A percentile compares a stretch with the other conserved stretches of the same genome.
These are phyloP conservation scores for Phaeosphaeria sp. DNA, from an alignment of 2,329 filamentous ascomycete species.

Conservation along the genomic window DNA sequence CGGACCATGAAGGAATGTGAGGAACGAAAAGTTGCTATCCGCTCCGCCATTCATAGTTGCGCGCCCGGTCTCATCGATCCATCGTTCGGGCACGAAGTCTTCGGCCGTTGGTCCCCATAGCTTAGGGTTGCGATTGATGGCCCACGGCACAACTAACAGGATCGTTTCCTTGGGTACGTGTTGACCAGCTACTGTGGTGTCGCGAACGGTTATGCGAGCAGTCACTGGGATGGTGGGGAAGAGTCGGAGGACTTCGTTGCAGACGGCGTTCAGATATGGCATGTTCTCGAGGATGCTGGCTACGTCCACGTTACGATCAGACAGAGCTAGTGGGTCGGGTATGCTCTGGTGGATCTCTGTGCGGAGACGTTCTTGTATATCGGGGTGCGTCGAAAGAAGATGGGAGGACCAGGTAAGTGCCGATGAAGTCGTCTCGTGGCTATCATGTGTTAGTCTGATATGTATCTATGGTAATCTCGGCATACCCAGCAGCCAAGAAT, in stretches of 20 bases:
- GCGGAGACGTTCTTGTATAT: slow-evolving; percentile 71
- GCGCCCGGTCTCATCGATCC: slow-evolving; percentile 51
- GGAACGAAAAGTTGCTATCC: slow-evolving; percentile 48
- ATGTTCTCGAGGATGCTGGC: slow-evolving; percentile 52
- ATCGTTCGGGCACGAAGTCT: slow-evolving; percentile 54
- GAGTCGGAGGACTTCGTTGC: slow-evolving; percentile 51
- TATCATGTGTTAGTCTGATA: slow-evolving; percentile 13
- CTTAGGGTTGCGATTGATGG: slow-evolving; percentile 50
- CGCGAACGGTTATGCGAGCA: slow-evolving; percentile 38
- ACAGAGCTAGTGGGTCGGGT: slow-evolving; percentile 50
- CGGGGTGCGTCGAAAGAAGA: slow-evolving; percentile 69
- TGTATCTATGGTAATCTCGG: slow-evolving; percentile 16
- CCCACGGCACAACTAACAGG: slow-evolving; percentile 50
- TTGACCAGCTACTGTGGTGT: slow-evolving; percentile 42
- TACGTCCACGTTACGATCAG: slow-evolving; percentile 30
- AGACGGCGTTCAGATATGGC: slow-evolving; percentile 55
- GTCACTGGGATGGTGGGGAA: slow-evolving; percentile 49
- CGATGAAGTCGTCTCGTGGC: slow-evolving; percentile 78
- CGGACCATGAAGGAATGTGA: slow-evolving; percentile 55
- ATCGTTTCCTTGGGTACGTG: slow-evolving; percentile 50
- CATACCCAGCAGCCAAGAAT: slow-evolving; percentile 61
- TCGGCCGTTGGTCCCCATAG: slow-evolving; percentile 54
- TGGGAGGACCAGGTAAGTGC: slow-evolving; percentile 79
- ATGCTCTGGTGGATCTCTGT: slow-evolving; percentile 70
- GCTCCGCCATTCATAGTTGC: slow-evolving; percentile 51